These are phyloP conservation scores for Solanum etuberosum DNA, from an alignment of 257 asterid species.

Conservation along the genomic window DNA sequence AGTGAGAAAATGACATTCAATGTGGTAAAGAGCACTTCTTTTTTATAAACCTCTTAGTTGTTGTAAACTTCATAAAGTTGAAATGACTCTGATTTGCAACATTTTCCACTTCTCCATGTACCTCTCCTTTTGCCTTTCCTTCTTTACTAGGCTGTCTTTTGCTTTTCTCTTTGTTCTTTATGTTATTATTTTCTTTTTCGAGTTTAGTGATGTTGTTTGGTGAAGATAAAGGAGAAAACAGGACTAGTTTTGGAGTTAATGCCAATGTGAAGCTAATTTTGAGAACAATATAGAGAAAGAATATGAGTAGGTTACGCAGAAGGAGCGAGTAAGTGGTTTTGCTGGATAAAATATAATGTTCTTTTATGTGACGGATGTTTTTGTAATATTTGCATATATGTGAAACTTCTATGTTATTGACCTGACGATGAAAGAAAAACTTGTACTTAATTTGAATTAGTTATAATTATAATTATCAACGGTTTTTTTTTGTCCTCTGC, in stretches of 20 bases:
- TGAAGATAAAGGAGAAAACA: not conserved
- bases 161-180: not conserved
- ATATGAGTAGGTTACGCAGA: not conserved
- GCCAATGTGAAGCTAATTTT: not conserved
- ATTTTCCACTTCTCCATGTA: not conserved
- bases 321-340: not conserved
- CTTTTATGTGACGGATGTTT: not conserved
- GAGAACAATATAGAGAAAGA: not conserved
- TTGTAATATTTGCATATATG: not conserved
- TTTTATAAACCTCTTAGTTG: not conserved
- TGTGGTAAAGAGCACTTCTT: not conserved
- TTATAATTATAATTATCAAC: not conserved
- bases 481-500: not conserved
- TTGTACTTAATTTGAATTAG: not conserved
- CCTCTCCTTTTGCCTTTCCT: not conserved
- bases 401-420: not conserved
- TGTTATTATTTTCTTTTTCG: not conserved
- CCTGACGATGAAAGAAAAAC: not conserved
- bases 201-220: not conserved
- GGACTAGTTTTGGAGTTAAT: not conserved
- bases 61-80: not conserved
- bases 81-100: not conserved
- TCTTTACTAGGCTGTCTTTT: not conserved
- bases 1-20: not conserved
- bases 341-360: not conserved